Evolutionary conservation across 805 yeast species (phyloP).

Genomic region (Hanseniaspora hatyaiensis): DNA sequence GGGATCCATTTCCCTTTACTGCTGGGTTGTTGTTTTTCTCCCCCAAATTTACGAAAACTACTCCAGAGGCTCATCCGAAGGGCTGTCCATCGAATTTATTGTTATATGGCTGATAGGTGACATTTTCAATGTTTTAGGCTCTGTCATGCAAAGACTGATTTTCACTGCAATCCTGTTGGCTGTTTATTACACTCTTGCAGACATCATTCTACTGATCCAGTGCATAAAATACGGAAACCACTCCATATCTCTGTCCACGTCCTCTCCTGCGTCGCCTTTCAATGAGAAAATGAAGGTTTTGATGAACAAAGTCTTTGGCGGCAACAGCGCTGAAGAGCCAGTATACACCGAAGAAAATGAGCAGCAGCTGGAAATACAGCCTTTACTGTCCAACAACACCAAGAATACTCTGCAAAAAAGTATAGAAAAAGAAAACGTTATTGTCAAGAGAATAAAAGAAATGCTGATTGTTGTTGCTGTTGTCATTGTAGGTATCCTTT

Average conservation of each 20-base stretch:
- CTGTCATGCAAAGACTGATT: conserved; percentile 75
- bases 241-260: conserved; percentile 51
- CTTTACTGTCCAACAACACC: conserved; percentile 22
- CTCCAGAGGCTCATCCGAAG: conserved; percentile 74
- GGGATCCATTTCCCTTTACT: conserved; percentile 80
- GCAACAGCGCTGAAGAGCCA: conserved; percentile 19
- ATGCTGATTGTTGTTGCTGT: conserved; percentile 53
- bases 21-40: conserved; percentile 96
- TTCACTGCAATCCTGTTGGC: conserved; percentile 93
- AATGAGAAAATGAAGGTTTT: conserved; percentile 20
- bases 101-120: conserved; percentile 90
- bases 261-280: conserved; percentile 82
- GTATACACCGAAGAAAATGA: neutral
- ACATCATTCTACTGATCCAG: conserved; percentile 70
- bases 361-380: conserved; percentile 1
- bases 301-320: conserved; percentile 11
- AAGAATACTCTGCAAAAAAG: conserved; percentile 14
- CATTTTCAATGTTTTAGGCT: conserved; percentile 84
- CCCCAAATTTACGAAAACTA: conserved; percentile 94
- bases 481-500: conserved; percentile 66
- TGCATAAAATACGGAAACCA: conserved; percentile 64
- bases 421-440: conserved; percentile 22
- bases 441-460: conserved; percentile 22
- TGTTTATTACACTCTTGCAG: conserved; percentile 84
- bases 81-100: conserved; percentile 75